Conservation (phyloP, 805 yeast genomes). For the Saturnispora silvae region DNA sequence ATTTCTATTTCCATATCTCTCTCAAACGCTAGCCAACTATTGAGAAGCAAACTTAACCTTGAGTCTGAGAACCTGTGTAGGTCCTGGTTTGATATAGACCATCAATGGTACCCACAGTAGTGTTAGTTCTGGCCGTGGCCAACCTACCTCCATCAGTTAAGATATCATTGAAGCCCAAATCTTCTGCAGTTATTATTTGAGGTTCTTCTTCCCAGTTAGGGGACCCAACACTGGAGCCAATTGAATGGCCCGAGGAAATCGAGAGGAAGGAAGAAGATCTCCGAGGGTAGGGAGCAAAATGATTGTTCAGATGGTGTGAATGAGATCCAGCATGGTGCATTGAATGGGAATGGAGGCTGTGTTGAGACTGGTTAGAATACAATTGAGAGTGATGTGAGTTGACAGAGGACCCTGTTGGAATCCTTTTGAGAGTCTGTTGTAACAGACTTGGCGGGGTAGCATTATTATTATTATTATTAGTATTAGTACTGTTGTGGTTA, state of each 20-base stretch:
- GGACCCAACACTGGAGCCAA: constrained; percentile 21
- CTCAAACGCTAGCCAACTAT: no score
- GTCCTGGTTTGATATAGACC: constrained; percentile 25
- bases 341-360: no score
- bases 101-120: constrained; percentile 26
- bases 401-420: constrained; percentile 23
- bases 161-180: constrained; percentile 13
- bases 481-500: background rate
- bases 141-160: constrained; percentile 17
- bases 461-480: constrained; percentile 4
- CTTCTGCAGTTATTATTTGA: constrained; percentile 17
- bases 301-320: constrained; percentile 20
- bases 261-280: constrained; percentile 18
- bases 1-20: no score
- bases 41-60: no score
- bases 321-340: constrained; percentile 15
- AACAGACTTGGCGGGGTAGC: constrained; percentile 9
- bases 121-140: constrained; percentile 24
- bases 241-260: constrained; percentile 19
- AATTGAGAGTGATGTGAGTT: constrained; percentile 17
- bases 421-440: constrained; percentile 14
- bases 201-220: constrained; percentile 19
- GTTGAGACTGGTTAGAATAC: constrained; percentile 20
- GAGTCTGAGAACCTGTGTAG: constrained; percentile 18
- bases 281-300: constrained; percentile 18